Base-by-base conservation (phyloP, 2,329 filamentous ascomycete species). In the Pseudodiploospora longispora region DNA sequence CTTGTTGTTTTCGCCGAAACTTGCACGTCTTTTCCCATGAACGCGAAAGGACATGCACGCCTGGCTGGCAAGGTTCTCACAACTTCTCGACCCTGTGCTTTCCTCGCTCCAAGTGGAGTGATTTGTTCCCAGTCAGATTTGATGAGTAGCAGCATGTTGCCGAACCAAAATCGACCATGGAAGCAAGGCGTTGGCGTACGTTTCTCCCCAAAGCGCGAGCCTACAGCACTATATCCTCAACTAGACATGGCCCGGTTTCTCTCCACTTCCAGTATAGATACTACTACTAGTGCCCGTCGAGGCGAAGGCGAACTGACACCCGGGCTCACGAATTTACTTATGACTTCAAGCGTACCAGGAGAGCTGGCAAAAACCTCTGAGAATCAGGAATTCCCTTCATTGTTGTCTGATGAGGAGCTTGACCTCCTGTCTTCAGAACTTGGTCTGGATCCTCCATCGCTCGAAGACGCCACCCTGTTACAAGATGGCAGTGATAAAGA, bases 11-110 rank as follows among this genome's bases (percentile, higher is more conserved):
- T 19, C 19, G 19, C 19, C 19, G 19, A 19, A 19, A 19, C 19
- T 19, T 19, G 19, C 19, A 19, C 19, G 19, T 19, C 19, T 19
- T 19, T 19, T 19, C 19, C 19, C 19, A 19, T n/a, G 31, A 10
- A 36, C 28, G 28, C 5, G 27, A 50, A 43, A 38, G 47, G 47
- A 36, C 48, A 19, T 37, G 30, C 40, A 37, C 50, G 42, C 44
- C 47, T 52, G 51, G 58, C 55, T 46, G 50, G 58, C 48, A 53
- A 59, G 61, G 59, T 56, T 47, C 49, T 55, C 50, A 58, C 54
- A 49, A 52, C 51, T 42, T 50, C 54, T 49, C 42, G 48, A 43
- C 34, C 47, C 45, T 41, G 28, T 12, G 6, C 12, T 28, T 37
- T 37, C 31, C 34, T 10, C n/a, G 8, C 6, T 6, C 27, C 27